Evolutionary conservation across 768 basidiomycete species (phyloP).

Genomic region (Grammothele lineata): DNA sequence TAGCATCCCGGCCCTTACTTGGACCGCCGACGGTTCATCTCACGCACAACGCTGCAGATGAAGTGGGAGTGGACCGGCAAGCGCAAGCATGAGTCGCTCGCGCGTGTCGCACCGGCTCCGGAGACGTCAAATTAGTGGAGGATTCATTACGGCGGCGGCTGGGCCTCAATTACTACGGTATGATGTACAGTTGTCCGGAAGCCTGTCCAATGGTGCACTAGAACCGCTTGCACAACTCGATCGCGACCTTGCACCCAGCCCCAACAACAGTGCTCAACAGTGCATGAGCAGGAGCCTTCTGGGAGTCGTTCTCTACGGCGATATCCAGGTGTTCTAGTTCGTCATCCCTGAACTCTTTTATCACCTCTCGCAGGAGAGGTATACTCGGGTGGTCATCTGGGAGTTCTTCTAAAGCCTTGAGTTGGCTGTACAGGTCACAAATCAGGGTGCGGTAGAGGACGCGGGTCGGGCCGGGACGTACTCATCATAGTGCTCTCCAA

Average conservation of each 20-base stretch:
- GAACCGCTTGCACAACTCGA: constrained; percentile 82
- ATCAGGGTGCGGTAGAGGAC: not conserved
- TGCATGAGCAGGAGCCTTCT: constrained; percentile 89
- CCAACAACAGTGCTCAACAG: constrained; percentile 83
- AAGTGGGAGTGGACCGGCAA: constrained; percentile 54
- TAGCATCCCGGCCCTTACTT: not conserved
- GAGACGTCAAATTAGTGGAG: constrained; percentile 21
- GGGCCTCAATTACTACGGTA: constrained; percentile 8
- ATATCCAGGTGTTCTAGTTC: constrained; percentile 93
- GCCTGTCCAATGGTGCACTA: constrained; percentile 29
- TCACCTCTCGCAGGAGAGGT: constrained; percentile 63
- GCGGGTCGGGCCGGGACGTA: constrained; percentile 40
- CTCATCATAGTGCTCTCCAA: constrained; percentile 99
- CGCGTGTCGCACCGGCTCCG: constrained; percentile 14
- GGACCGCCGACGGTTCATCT: no score
- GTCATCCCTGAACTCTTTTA: constrained; percentile 87
- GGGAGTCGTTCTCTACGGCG: constrained; percentile 83
- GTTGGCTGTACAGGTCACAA: constrained; percentile 55
- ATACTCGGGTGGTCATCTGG: constrained; percentile 74
- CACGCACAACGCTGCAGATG: constrained; percentile 35
- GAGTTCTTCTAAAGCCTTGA: constrained; percentile 64
- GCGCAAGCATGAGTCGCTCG: constrained; percentile 41
- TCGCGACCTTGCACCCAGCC: constrained; percentile 83
- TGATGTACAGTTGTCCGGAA: not conserved
- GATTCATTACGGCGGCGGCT: not conserved